These are phyloP conservation scores for Articulospora tetracladia DNA, from an alignment of 495 filamentous ascomycete species.

Conservation along the genomic window DNA sequence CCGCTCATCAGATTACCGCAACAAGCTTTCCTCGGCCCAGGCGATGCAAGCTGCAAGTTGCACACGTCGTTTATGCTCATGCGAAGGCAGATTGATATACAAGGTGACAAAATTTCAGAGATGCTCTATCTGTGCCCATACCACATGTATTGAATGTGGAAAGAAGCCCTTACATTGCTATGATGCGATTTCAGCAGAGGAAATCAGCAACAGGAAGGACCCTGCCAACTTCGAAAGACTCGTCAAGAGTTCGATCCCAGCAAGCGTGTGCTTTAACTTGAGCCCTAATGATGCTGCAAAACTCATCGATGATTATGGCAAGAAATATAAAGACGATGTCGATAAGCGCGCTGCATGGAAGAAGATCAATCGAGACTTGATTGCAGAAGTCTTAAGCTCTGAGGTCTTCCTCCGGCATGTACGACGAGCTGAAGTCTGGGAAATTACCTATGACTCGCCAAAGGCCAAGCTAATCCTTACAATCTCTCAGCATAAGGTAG, in stretches of 20 bases:
- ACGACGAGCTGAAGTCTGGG: slow-evolving; percentile 47
- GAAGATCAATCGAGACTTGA: not conserved
- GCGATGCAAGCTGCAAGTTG: not conserved
- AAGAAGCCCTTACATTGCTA: slow-evolving; percentile 56
- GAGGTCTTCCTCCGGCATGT: not conserved
- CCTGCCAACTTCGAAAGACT: slow-evolving; percentile 46
- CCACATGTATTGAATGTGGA: slow-evolving; percentile 50
- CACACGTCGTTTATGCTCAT: slow-evolving; percentile 50
- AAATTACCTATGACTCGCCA: slow-evolving; percentile 45
- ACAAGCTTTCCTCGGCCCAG: not conserved
- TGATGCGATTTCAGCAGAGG: not conserved
- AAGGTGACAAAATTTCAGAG: slow-evolving; percentile 30
- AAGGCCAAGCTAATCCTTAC: slow-evolving; percentile 45
- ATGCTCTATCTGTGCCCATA: slow-evolving; percentile 53
- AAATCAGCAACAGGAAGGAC: slow-evolving; percentile 22
- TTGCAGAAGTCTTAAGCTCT: not conserved
- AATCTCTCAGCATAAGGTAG: slow-evolving; percentile 33
- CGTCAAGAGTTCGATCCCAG: slow-evolving; percentile 43
- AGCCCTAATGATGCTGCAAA: not conserved
- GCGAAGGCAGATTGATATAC: slow-evolving; percentile 49
- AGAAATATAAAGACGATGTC: not conserved
- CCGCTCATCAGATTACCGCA: not conserved
- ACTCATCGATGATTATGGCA: not conserved
- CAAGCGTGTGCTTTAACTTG: slow-evolving; percentile 29
- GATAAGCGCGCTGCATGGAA: not conserved